phyloP scores from a whole-genome alignment of 371 early-diverging fungal species.

The Mortierella sp. region DNA sequence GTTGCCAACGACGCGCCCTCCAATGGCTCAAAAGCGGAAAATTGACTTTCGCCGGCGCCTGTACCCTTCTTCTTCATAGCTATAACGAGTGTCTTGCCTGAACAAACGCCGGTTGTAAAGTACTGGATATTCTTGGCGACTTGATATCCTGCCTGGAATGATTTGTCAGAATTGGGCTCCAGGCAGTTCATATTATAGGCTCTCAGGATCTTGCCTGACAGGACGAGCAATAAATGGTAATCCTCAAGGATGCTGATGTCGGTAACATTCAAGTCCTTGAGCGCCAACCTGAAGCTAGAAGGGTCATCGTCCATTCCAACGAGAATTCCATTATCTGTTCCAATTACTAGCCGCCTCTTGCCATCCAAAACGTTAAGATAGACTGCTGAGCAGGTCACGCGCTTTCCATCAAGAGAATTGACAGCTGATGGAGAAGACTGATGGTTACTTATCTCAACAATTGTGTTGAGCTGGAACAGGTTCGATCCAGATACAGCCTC shows the following conservation, averaged over 20 bases:
- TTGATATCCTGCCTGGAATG: slow-evolving; percentile 69
- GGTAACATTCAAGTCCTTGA: slow-evolving; percentile 81
- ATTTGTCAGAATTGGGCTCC: slow-evolving; percentile 61
- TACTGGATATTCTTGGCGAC: slow-evolving; percentile 84
- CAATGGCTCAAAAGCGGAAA: slow-evolving; percentile 42
- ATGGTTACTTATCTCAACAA: slow-evolving; percentile 61
- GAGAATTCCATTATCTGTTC: slow-evolving; percentile 89
- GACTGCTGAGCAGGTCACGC: slow-evolving; percentile 78
- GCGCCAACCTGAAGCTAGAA: slow-evolving; percentile 61
- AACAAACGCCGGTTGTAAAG: slow-evolving; percentile 78
- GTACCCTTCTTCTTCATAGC: slow-evolving; percentile 47
- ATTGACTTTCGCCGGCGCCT: slow-evolving; percentile 38
- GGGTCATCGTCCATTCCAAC: slow-evolving; percentile 60
- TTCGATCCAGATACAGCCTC: slow-evolving; percentile 63
- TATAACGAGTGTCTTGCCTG: slow-evolving; percentile 50
- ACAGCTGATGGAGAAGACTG: slow-evolving; percentile 71
- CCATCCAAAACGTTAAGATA: slow-evolving; percentile 70
- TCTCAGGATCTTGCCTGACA: slow-evolving; percentile 72
- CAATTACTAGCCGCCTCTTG: slow-evolving; percentile 78
- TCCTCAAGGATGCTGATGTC: slow-evolving; percentile 87
- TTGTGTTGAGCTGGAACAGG: slow-evolving; percentile 72
- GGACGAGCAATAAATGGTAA: slow-evolving; percentile 77
- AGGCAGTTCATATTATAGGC: slow-evolving; percentile 81
- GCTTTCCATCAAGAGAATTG: slow-evolving; percentile 62
- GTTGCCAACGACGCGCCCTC: slow-evolving; percentile 41